Base-by-base conservation (phyloP, 768 basidiomycete species). In the Vararia minispora region DNA sequence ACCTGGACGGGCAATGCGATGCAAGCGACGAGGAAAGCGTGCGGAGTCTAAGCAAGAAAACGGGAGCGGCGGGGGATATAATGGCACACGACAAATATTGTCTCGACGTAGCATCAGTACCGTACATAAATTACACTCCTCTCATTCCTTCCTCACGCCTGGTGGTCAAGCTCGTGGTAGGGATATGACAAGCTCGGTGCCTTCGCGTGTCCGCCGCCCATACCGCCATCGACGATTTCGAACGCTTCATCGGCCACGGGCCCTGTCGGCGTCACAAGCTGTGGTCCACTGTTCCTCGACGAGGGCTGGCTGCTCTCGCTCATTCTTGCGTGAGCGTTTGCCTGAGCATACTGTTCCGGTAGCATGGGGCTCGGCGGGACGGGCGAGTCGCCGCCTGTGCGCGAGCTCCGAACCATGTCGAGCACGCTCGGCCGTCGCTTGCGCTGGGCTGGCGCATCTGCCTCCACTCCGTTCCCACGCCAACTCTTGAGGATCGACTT, bases 401-500 rank as follows among this genome's bases (percentile, higher is more conserved):
- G 44, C 27, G 55, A 56, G n/a, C 48, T 47, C 21, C 56, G 51
- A 42, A 52, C 49, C 28, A 47, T 41, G 20, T 63, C 72, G 20
- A 71, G 48, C 12, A 69, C 52, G 50, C 69, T 76, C 7, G 74
- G 66, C 45, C 72, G 59, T 44, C 58, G 50, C 38, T 60, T 68
- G 27, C 62, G 52, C n/a, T n/a, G n/a, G n/a, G 42, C 55, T 1
- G 53, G 52, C 43, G 61, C 62, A 45, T 66, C 71, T 29, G 62
- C 50, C 49, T 61, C 63, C 46, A 58, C 32, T 60, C 58, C 6
- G 53, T 42, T 40, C 54, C 59, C 17, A 59, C 74, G 78, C 71
- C 71, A 73, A 8, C 65, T 62, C 54, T 83, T 82, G 46, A 84
- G 56, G 42, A 85, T 84, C 9, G 82, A 85, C 61, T 81, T 84